Evolutionary conservation across 768 basidiomycete genomes (phyloP), one percentile per base, ranked within the genome.

Genomic region (Ephemerocybe angulata): DNA sequence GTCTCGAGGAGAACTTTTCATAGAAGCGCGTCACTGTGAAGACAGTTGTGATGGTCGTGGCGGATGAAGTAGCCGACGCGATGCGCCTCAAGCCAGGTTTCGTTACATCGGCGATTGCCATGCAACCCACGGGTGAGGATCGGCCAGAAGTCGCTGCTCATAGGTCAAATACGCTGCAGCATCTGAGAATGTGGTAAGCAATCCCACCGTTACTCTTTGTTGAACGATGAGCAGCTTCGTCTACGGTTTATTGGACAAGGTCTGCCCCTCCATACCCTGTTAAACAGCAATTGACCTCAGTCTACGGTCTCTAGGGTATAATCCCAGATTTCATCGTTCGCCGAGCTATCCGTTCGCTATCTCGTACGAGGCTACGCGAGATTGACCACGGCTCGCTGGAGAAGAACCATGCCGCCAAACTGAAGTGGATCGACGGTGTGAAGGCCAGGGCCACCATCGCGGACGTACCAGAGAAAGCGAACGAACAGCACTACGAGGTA

Each of bases 401-500:
- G 44, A 78, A 76, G 12, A 85, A 85, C 61, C 81, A 85, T 71
- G 77, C 75, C 2, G 78, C 80, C 12, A 88, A 88, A 63, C 85
- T 86, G 82, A 68, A 76, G 49, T 87, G 80, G 76, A 84, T 88
- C 35, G 78, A 82, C 53, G 75, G 70, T 17, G 79, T 86, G 24
- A 76, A 78, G 21, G 69, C 72, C 0, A 69, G 81, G 15, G 62
- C 59, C 3, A 76, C 72, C 27, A 87, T 87, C 55, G 85, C 86
- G 3, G 83, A 81, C 56, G 74, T 80, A 11, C 78, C 85, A 1
- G 77, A 82, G 35, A 85, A 84, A 62, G 87, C 86, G 19, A 88
- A 89, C 58, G 83, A 88, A 62, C 87, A 88, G 65, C 86, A 88
- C 62, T 88, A 88, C 65, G 86, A 88, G 72, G 86, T 85, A 54